Conservation (phyloP, 169 alveolate genomes). For the Plasmodium malariae region DNA sequence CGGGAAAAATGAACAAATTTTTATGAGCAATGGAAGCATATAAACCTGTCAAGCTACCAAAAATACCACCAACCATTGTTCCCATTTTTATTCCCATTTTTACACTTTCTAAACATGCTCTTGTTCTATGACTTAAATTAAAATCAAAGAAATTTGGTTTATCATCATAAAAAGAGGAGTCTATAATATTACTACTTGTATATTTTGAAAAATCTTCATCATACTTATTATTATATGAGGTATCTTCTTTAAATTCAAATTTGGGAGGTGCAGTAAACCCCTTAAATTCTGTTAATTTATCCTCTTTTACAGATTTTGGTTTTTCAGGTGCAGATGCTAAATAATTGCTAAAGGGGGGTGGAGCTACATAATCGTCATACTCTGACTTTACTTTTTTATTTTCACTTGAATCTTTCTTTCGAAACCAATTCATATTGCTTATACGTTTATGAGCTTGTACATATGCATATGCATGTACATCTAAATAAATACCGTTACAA, state of each 20-base stretch:
- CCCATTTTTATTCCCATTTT: conserved; percentile 94
- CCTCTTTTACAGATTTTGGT: conserved; percentile 70
- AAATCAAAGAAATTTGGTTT: conserved; percentile 73
- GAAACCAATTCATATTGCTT: conserved; percentile 72
- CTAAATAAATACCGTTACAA: neutral
- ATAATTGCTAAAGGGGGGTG: conserved; percentile 77
- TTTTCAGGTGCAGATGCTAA: conserved; percentile 60
- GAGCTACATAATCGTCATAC: conserved; percentile 68
- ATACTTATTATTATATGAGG: conserved; percentile 16
- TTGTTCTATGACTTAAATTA: conserved; percentile 85
- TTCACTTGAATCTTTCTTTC: conserved; percentile 55
- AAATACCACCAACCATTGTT: conserved; percentile 93
- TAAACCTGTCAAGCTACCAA: conserved; percentile 91
- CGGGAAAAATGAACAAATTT: conserved; percentile 88
- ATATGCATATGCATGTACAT: neutral
- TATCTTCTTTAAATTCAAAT: conserved; percentile 76
- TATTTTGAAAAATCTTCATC: conserved; percentile 76
- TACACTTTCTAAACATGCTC: conserved; percentile 90
- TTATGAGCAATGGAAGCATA: conserved; percentile 89
- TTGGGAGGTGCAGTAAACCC: conserved; percentile 77
- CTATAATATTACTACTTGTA: conserved; percentile 45
- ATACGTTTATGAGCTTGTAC: conserved; percentile 1
- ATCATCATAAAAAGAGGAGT: conserved; percentile 63
- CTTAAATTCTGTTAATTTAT: conserved; percentile 56
- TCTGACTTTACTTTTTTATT: conserved; percentile 35